A percentile compares a stretch with the other conserved stretches of the same genome.
These are phyloP conservation scores for Nicotiana tomentosiformis DNA, from an alignment of 257 asterid genomes.

Conservation along the genomic window DNA sequence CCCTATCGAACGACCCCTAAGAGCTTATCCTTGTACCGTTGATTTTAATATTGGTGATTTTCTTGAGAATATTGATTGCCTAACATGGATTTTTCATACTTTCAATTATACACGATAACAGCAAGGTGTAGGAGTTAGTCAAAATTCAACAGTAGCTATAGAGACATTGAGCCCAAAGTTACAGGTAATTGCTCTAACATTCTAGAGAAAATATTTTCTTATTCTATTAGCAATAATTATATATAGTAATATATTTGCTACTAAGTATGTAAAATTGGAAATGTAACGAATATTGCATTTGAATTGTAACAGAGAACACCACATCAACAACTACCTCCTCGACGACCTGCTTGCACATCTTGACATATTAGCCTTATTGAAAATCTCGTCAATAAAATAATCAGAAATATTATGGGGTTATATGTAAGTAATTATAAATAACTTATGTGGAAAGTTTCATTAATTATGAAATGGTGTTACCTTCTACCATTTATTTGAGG, in stretches of 20 bases:
- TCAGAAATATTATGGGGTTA: too few relatives aligned
- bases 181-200: conserved; percentile 33
- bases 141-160: conserved; percentile 44
- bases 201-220: not conserved
- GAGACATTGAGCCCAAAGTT: conserved; percentile 78
- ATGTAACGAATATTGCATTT: not conserved
- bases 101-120: conserved; percentile 1
- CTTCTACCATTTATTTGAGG: too few relatives aligned
- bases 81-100: too few relatives aligned
- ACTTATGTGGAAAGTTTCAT: too few relatives aligned
- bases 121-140: conserved; percentile 71
- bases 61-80: too few relatives aligned
- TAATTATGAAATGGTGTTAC: too few relatives aligned
- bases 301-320: conserved; percentile 57
- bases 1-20: too few relatives aligned
- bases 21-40: too few relatives aligned
- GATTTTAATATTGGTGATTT: too few relatives aligned
- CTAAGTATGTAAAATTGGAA: not conserved
- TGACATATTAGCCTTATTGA: not conserved
- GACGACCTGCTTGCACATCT: conserved; percentile 73
- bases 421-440: too few relatives aligned
- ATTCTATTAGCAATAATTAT: not conserved
- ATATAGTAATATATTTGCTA: too few relatives aligned
- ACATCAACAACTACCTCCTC: conserved; percentile 80
- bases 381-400: too few relatives aligned